Evolutionary conservation across 192 early-diverging fungal genomes (phyloP).

Genomic region (Ambispora gerdemannii): DNA sequence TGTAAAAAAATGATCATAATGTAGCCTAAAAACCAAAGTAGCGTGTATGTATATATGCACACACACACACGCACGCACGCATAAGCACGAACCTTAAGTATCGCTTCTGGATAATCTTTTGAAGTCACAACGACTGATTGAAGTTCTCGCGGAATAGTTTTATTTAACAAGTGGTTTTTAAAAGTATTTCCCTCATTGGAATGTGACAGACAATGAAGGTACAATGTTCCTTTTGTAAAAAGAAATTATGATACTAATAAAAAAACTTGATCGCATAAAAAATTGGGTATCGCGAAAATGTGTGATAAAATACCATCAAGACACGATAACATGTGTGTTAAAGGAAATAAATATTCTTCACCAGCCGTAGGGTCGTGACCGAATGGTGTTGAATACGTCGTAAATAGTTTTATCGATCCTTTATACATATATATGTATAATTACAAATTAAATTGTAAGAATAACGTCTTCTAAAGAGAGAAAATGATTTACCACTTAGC

Average conservation of each 20-base stretch:
- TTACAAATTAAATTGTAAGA: background rate
- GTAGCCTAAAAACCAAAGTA: background rate
- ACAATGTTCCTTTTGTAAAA: conserved; percentile 10
- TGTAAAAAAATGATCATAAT: background rate
- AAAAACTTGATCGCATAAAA: background rate
- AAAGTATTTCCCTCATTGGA: conserved; percentile 5
- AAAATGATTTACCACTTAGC: conserved; percentile 8
- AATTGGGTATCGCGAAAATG: background rate
- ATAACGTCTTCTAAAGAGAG: background rate
- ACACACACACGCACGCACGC: too few relatives aligned
- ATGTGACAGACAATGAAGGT: conserved; percentile 10
- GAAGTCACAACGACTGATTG: background rate
- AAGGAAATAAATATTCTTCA: background rate
- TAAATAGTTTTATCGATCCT: background rate
- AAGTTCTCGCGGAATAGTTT: background rate
- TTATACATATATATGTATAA: background rate
- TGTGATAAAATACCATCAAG: conserved; percentile 1
- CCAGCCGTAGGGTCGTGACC: background rate
- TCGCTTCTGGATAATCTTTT: background rate
- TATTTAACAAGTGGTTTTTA: background rate
- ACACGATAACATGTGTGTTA: conserved; percentile 20
- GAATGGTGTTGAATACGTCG: background rate
- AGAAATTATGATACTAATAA: background rate
- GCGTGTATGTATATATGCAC: too few relatives aligned
- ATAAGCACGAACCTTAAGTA: background rate